Base-by-base conservation (phyloP, 805 yeast genomes). In the Spathaspora sp. region DNA sequence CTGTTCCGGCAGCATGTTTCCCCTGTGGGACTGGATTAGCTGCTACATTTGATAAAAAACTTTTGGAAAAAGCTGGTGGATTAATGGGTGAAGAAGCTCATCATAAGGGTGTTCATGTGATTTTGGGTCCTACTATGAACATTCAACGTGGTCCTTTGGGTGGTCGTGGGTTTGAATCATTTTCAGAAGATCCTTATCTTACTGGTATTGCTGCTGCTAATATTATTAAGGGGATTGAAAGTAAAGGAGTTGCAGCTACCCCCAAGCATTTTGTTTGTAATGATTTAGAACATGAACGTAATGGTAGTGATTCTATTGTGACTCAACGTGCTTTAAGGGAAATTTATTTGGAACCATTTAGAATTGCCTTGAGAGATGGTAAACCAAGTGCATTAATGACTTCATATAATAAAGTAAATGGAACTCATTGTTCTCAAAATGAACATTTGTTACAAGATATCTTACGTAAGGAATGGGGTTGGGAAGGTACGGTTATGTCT, bases 21-120 rank as follows among this genome's bases (percentile, higher is more conserved):
- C 70, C 71, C 1, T 67, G 71, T 53, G 71, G 71, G 9, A 67
- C 70, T n/a, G 69, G 60, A 2, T 55, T 68, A 55, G 70, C 66
- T 8, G 52, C 70, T 8, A 65, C 72, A 10, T 66, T 67, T 55
- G 62, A 67, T 55, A 60, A 63, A 49, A 57, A 57, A 3, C 59
- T 68, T 49, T 55, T 67, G 42, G n/a, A 23, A 6, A 54, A 59
- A 28, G 69, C 67, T 7, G 72, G 72, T n/a, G 56, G 51, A 19
- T 60, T 68, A 44, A 67, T 67, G 71, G 71, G 60, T 5, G 57
- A 56, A 8, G 72, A 68, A 52, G 68, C 70, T n/a, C 60, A 59
- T 52, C 63, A 60, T 20, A 68, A 66, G 52, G 57, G 68, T 46
- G 70, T 67, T 12, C 64, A 61, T 48, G 62, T 65, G 32, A 64